These are phyloP conservation scores for Kwoniella dejecticola DNA, from an alignment of 768 basidiomycete species.

Conservation along the genomic window DNA sequence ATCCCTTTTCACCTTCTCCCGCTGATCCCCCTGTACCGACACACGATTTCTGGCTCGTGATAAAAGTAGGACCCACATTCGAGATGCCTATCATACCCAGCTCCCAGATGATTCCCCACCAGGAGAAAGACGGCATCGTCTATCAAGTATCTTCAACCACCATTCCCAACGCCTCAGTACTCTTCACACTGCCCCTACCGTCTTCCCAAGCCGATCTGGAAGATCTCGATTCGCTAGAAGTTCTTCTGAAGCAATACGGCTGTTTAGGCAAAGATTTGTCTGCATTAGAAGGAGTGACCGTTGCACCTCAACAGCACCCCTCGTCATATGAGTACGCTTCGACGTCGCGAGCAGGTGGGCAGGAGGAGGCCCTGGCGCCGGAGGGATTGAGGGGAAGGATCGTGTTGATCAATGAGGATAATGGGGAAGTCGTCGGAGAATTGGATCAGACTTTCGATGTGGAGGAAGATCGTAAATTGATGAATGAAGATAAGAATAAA, in stretches of 20 bases:
- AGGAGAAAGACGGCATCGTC: slow-evolving; percentile 30
- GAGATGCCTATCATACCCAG: slow-evolving; percentile 68
- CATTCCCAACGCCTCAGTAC: slow-evolving; percentile 45
- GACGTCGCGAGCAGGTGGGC: neutral
- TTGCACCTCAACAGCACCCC: slow-evolving; percentile 3
- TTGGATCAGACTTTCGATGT: slow-evolving; percentile 65
- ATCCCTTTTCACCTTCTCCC: slow-evolving; percentile 49
- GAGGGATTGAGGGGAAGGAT: slow-evolving; percentile 61
- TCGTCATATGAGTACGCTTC: neutral
- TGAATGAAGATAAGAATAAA: slow-evolving; percentile 46
- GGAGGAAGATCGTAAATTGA: slow-evolving; percentile 65
- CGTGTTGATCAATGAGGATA: slow-evolving; percentile 71
- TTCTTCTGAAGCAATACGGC: slow-evolving; percentile 68
- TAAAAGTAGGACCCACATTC: slow-evolving; percentile 61
- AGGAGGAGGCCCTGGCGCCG: slow-evolving; percentile 2
- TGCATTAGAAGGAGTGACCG: slow-evolving; percentile 30
- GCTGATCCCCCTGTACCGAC: slow-evolving; percentile 54
- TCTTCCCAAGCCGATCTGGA: slow-evolving; percentile 58
- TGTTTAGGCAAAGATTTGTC: slow-evolving; percentile 34
- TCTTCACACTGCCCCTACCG: slow-evolving; percentile 48
- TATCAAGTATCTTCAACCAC: slow-evolving; percentile 56
- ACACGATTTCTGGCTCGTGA: slow-evolving; percentile 68
- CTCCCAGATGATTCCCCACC: slow-evolving; percentile 59
- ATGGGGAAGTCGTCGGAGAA: slow-evolving; percentile 71
- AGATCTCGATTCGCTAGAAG: slow-evolving; percentile 63